phyloP scores from a whole-genome alignment of 2,329 filamentous ascomycete genomes.

The Fusarium keratoplasticum region DNA sequence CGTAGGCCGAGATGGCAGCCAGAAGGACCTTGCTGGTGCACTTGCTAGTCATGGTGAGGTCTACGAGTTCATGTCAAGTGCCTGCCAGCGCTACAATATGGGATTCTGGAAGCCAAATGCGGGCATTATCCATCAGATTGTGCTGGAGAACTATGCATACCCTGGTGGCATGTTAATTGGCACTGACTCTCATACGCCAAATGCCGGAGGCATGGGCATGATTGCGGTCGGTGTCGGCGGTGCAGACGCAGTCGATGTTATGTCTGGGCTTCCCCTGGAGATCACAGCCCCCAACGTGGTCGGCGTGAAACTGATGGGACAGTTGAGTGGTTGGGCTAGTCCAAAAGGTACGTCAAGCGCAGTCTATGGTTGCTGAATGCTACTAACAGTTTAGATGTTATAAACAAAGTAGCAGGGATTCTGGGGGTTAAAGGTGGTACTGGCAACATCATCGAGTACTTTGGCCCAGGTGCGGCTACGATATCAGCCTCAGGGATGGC shows the following conservation, averaged over 20 bases:
- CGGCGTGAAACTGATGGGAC: constrained; percentile 84
- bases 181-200: constrained; percentile 97
- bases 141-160: constrained; percentile 97
- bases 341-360: constrained; percentile 73
- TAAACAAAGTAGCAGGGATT: constrained; percentile 87
- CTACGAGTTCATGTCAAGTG: constrained; percentile 94
- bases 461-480: constrained; percentile 88
- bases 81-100: constrained; percentile 84
- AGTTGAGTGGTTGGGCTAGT: constrained; percentile 89
- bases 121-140: constrained; percentile 97
- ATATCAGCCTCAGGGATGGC: constrained; percentile 94
- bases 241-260: constrained; percentile 94
- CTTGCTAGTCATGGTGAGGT: constrained; percentile 90
- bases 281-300: constrained; percentile 92
- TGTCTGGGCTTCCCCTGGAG: constrained; percentile 97
- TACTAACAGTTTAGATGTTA: constrained; percentile 68
- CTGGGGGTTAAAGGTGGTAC: constrained; percentile 95
- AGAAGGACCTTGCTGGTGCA: constrained; percentile 87
- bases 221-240: constrained; percentile 98
- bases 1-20: constrained; percentile 90
- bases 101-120: constrained; percentile 96
- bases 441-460: constrained; percentile 94
- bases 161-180: constrained; percentile 98
- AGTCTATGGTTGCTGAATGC: too few species aligned
- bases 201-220: constrained; percentile 92